Base-by-base conservation (phyloP, 768 basidiomycete species). In the Naganishia vaughanmartiniae region DNA sequence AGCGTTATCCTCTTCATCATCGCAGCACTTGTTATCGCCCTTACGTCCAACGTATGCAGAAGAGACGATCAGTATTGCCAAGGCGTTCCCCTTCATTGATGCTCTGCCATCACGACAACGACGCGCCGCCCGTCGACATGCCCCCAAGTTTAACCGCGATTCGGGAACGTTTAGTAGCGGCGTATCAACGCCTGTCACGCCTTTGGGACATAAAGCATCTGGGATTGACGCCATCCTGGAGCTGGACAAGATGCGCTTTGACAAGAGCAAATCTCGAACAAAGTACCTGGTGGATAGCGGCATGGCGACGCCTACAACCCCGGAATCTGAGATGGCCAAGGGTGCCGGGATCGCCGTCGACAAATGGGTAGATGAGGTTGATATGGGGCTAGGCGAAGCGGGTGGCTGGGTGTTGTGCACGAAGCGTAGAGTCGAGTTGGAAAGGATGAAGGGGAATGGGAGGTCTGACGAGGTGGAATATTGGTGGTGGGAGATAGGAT, bases 401-500 rank as follows among this genome's bases (percentile, higher is more conserved):
- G 69, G 53, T 24, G 36, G 54, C 11, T 70, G 69, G 69, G 69
- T 70, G n/a, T 46, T 72, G 24, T 60, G 55, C 19, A 72, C 71
- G 21, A 72, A 76, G 26, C 73, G 73, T 21, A 76, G 77, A 66
- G 45, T 67, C 11, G 71, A 72, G n/a, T 71, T 77, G n/a, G 73
- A 72, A 55, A 75, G 79, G 19, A 72, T 74, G 67, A 76, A 76
- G 39, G 79, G 79, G 9, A 78, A 76, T 54, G 79, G 79, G 4
- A 73, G 79, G 69, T 73, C 74, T 17, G 79, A 80, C 56, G 79
- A 80, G 71, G 72, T 56, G 4, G 70, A 71, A 42, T 80, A 80
- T 68, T 79, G 78, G 79, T 80, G 79, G 79, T 80, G 79, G 79
- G 78, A 79, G 56, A 77, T 80, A 0, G 76, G 78, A 68, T 80